A percentile compares a stretch with the other conserved stretches of the same genome.
These are phyloP conservation scores for Mycena leptocephala DNA, from an alignment of 768 basidiomycete species.

Conservation along the genomic window DNA sequence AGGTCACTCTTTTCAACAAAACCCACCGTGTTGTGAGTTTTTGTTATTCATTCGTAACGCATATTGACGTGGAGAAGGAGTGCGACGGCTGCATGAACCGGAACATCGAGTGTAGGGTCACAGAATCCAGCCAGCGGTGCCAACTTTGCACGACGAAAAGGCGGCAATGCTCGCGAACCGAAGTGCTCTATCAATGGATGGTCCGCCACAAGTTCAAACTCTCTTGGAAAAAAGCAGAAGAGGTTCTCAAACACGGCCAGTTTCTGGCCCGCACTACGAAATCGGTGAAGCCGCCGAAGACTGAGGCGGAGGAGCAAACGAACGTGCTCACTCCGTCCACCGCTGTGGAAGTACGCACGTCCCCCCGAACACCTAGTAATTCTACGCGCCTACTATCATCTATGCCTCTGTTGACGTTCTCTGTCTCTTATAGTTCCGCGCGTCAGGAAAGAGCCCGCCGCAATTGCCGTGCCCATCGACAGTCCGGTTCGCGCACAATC, in stretches of 20 bases:
- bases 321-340: not conserved
- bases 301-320: not conserved
- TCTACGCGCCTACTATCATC: not conserved
- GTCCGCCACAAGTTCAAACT: slow-evolving; percentile 19
- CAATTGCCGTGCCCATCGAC: not conserved
- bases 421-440: slow-evolving; percentile 17
- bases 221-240: slow-evolving; percentile 17
- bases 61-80: not conserved
- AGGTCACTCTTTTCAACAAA: not conserved
- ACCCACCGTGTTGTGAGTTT: slow-evolving; percentile 14
- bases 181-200: slow-evolving; percentile 3
- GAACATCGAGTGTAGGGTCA: slow-evolving; percentile 8
- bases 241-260: not conserved
- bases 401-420: not conserved
- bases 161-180: not conserved
- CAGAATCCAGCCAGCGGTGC: not conserved
- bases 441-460: slow-evolving; percentile 8
- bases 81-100: not conserved
- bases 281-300: not conserved
- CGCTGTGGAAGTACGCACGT: slow-evolving; percentile 7
- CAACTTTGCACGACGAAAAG: not conserved
- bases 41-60: not conserved
- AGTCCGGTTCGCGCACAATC: not conserved
- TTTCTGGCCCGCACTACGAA: not conserved
- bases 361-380: slow-evolving; percentile 17